A percentile compares a stretch with the other conserved stretches of the same genome.
Conservation (phyloP, 2,329 filamentous ascomycete species). For the Claviceps paspali region DNA sequence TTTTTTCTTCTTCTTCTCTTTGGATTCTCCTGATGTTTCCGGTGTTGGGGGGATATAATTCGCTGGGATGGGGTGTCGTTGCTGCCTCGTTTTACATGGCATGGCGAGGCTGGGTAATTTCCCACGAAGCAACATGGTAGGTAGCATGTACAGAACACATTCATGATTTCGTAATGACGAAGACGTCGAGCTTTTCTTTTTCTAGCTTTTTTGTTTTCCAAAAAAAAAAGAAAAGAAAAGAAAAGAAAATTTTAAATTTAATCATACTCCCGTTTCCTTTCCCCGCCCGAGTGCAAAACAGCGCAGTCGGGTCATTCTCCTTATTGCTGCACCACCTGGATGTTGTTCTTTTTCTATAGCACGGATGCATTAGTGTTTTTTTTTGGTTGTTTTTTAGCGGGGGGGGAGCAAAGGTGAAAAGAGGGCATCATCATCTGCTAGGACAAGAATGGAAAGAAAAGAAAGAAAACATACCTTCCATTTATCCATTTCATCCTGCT, state of each 20-base stretch:
- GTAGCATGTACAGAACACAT: background rate
- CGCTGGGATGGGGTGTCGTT: background rate
- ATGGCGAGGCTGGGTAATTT: background rate
- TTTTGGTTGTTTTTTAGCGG: too few relatives aligned
- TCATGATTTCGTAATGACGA: background rate
- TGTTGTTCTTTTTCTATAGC: conserved; percentile 70
- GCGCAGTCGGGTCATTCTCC: conserved; percentile 2
- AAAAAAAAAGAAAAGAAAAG: background rate
- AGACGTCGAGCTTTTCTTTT: too few relatives aligned
- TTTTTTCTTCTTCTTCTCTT: background rate
- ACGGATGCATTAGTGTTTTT: background rate
- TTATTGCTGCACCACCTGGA: conserved; percentile 71
- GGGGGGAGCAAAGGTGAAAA: too few relatives aligned
- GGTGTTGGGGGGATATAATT: too few relatives aligned
- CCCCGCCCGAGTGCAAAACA: background rate
- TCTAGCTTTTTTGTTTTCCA: background rate
- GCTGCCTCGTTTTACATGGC: background rate
- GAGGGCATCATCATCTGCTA: too few relatives aligned
- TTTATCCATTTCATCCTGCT: conserved; percentile 89
- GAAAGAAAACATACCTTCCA: conserved; percentile 65
- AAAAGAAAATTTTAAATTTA: background rate
- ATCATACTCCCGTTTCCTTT: background rate
- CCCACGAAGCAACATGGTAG: background rate
- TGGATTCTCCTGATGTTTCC: too few relatives aligned
- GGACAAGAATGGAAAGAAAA: background rate